Evolutionary conservation across 768 basidiomycete species (phyloP).

Genomic region (Tubosaeta sp.): DNA sequence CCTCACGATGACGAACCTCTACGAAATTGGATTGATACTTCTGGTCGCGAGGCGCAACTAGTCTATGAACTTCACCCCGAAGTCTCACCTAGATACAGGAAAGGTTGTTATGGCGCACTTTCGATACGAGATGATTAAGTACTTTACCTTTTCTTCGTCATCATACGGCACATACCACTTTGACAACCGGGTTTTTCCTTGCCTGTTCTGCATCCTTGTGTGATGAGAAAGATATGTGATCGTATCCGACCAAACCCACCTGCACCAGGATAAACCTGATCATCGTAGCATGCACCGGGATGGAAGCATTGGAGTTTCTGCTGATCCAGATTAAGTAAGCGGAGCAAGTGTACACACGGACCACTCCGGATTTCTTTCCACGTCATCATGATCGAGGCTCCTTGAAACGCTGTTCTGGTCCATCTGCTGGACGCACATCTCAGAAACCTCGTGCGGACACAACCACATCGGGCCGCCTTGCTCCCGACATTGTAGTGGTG

Average conservation of each 20-base stretch:
- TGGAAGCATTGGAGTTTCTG: not conserved
- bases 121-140: not conserved
- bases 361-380: no score
- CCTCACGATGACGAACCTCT: constrained; percentile 58
- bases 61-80: constrained; percentile 91
- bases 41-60: constrained; percentile 95
- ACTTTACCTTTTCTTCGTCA: constrained; percentile 91
- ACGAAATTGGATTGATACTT: constrained; percentile 99
- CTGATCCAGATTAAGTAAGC: constrained; percentile 14
- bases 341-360: no score
- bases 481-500: no score
- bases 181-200: constrained; percentile 94
- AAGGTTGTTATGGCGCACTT: not conserved
- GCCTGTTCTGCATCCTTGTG: constrained; percentile 67
- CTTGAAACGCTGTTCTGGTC: no score
- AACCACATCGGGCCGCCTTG: no score
- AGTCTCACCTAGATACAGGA: constrained; percentile 65
- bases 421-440: no score
- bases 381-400: no score
- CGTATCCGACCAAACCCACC: constrained; percentile 41
- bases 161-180: constrained; percentile 99
- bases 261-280: constrained; percentile 98
- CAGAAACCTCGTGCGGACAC: no score
- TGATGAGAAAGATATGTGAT: not conserved
- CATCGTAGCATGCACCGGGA: constrained; percentile 46